These are phyloP conservation scores for Linnemannia exigua DNA, from an alignment of 192 early-diverging fungal genomes.

Conservation along the genomic window DNA sequence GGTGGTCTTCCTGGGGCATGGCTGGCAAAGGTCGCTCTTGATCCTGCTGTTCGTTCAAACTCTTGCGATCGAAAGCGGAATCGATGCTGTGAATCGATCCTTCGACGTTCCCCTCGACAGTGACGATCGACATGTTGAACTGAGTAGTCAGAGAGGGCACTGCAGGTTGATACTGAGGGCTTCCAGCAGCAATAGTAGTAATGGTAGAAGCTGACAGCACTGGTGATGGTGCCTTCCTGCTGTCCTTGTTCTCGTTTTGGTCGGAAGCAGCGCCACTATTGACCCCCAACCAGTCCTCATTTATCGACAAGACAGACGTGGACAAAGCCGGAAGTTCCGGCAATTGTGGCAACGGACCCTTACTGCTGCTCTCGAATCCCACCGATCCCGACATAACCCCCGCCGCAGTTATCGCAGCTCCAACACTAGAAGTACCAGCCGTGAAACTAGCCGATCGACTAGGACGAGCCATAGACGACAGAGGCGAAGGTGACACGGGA, in stretches of 20 bases:
- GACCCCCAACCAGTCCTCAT: constrained; percentile 20
- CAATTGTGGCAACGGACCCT: neutral
- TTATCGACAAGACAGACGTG: neutral
- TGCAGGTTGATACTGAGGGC: neutral
- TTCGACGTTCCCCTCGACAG: neutral
- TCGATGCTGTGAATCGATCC: neutral
- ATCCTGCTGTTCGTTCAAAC: neutral
- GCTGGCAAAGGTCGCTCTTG: neutral
- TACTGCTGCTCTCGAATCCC: neutral
- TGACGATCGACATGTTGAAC: neutral
- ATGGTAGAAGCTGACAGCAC: neutral
- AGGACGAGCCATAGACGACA: constrained; percentile 12
- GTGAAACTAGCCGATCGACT: constrained; percentile 28
- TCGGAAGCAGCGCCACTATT: neutral
- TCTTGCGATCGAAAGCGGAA: neutral
- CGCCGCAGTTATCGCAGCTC: neutral
- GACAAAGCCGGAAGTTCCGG: neutral
- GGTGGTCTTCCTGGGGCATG: neutral
- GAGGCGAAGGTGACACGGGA: neutral
- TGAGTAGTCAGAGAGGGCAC: neutral
- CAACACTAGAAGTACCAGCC: constrained; percentile 1
- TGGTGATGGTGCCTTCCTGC: neutral
- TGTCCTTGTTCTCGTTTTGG: neutral
- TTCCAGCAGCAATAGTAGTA: neutral
- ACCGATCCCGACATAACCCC: neutral